Evolutionary conservation across 805 yeast genomes (phyloP), one percentile per base, ranked within the genome.

Genomic region (Yarrowia sp.): DNA sequence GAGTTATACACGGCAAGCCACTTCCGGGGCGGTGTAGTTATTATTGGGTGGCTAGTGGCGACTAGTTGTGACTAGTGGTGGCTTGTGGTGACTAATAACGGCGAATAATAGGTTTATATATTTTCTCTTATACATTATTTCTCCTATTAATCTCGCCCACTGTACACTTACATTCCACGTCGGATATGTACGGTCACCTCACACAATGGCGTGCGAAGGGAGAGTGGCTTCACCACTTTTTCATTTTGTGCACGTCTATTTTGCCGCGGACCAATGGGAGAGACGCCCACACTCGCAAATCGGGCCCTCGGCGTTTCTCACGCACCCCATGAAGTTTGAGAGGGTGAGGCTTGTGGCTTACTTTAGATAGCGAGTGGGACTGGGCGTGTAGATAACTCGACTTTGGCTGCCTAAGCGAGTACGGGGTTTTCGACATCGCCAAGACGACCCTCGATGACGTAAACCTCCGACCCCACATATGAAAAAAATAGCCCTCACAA

Each of bases 271-370:
- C 58, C 58, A 52, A 52, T 52, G 42, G 33, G 43, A 13, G 42
- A 17, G 30, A 20, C 58, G 30, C 17, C 33, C 42, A 3, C 13
- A 9, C 58, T 52, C 58, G 58, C 58, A 52, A 52, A 52, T 19
- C 33, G 17, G 3, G 17, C 19, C 9, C 30, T 20, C 30, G 58
- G 58, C 58, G 58, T 52, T 38, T 52, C 14, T 19, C 19, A 52
- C 30, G 58, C 58, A 52, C 58, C 58, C 43, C 34, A 17, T 20
- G 43, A 52, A 52, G 58, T 52, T 52, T 12, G 58, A 19, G 8
- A 6, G 10, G 39, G 53, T 17, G 55, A 50, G 55, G 55, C 55
- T 46, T 33, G 40, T 47, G 38, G 36, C 20, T 47, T 47, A 47
- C 36, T 30, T 47, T 15, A n/a, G 15, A 24, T 17, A 43, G 49